Base-by-base conservation (phyloP, 2,329 filamentous ascomycete species). In the Pseudogymnoascus pannorum region DNA sequence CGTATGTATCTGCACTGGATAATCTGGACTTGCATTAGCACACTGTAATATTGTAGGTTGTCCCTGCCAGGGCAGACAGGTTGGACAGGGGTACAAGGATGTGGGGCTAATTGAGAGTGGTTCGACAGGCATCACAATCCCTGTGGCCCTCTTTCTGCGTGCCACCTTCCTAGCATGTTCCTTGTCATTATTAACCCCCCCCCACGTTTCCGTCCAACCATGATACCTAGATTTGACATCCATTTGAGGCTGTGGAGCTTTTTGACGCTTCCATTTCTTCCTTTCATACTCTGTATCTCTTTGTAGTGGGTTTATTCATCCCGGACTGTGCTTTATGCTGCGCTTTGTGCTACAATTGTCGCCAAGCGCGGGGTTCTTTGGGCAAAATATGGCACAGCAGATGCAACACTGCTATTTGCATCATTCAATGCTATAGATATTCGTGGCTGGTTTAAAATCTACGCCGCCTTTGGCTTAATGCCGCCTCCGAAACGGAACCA, bases 1-100 rank as follows among this genome's bases (percentile, higher is more conserved):
- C 5, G 8, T 18, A 12, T 4, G 8, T 18, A 12, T 4, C n/a
- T 31, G 26, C 48, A 11, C 12, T 18, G 48, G 16, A 54, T 54
- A 54, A 54, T 54, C 48, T 54, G 5, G 48, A 54, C 48, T 54
- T 31, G 48, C 48, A 54, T 54, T 54, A 54, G 48, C 48, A 54
- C 31, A 54, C 9, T 54, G 48, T 54, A 54, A 54, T 54, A 54
- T 54, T 26, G 48, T 54, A n/a, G 48, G 48, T 54, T 14, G 48
- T 54, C 48, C 48, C 24, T 31, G 24, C 31, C 48, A 54, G n/a
- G 5, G 48, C 48, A 26, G 48, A 54, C 26, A 18, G 5, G 48
- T 31, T 12, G 11, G 48, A 54, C 24, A 54, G 48, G n/a, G n/a
- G 26, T 29, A 54, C 48, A 54, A 54, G 48, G 48, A 26, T 54